These are phyloP conservation scores for Bullera alba DNA, from an alignment of 768 basidiomycete species.

Conservation along the genomic window DNA sequence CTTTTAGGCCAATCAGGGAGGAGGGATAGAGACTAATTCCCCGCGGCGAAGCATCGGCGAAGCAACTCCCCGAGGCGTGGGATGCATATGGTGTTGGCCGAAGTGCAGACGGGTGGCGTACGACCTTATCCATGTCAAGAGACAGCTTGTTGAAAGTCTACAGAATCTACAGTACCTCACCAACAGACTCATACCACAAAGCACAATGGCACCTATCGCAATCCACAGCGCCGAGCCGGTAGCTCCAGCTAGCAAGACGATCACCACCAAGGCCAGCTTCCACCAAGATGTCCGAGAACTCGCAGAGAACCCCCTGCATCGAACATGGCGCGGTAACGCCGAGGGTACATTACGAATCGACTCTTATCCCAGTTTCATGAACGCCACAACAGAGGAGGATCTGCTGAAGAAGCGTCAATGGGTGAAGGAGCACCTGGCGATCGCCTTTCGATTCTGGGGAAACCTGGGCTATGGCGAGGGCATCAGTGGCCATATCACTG, in stretches of 20 bases:
- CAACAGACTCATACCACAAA: too few species aligned
- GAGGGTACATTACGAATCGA: constrained; percentile 18
- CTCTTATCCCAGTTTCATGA: constrained; percentile 18
- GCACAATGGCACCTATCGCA: constrained; percentile 27
- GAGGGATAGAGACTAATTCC: too few species aligned
- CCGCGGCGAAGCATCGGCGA: too few species aligned
- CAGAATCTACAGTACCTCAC: too few species aligned
- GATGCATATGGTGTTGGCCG: too few species aligned
- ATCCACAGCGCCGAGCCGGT: too few species aligned
- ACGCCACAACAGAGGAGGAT: constrained; percentile 18
- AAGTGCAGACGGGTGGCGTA: too few species aligned
- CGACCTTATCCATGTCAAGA: too few species aligned
- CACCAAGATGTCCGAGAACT: constrained; percentile 18
- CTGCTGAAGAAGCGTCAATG: constrained; percentile 25
- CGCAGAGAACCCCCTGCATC: constrained; percentile 24
- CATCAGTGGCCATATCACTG: constrained; percentile 19
- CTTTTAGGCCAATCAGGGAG: too few species aligned
- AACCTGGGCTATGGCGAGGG: constrained; percentile 28
- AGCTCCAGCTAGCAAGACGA: neutral
- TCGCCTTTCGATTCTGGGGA: constrained; percentile 29
- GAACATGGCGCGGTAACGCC: constrained; percentile 22
- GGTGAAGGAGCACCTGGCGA: constrained; percentile 26
- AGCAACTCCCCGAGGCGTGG: too few species aligned
- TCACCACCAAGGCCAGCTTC: too few species aligned
- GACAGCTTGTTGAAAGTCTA: too few species aligned